Evolutionary conservation across 108 stramenopile species (phyloP).

Genomic region (Stephanodiscus triporus): DNA sequence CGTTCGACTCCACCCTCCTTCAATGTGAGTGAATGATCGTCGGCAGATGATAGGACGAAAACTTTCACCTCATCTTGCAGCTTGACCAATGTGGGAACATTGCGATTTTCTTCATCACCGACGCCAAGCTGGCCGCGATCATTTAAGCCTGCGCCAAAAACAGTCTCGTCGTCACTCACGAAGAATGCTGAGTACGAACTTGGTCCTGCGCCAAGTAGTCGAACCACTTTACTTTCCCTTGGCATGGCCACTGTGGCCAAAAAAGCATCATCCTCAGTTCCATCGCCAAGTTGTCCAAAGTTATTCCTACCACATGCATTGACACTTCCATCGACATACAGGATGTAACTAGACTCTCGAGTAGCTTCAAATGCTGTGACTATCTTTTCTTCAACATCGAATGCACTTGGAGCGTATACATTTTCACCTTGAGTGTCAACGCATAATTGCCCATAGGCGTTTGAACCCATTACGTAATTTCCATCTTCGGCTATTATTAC

Average conservation of each 20-base stretch:
- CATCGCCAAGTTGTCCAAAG: slow-evolving; percentile 49
- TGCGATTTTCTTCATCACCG: slow-evolving; percentile 30
- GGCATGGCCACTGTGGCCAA: slow-evolving; percentile 23
- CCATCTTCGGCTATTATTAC: slow-evolving; percentile 22
- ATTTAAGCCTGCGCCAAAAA: slow-evolving; percentile 40
- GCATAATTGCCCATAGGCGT: slow-evolving; percentile 52
- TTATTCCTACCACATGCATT: slow-evolving; percentile 43
- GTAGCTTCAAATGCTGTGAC: slow-evolving; percentile 19
- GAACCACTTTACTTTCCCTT: not conserved
- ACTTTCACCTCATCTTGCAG: slow-evolving; percentile 24
- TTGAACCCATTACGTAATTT: slow-evolving; percentile 38
- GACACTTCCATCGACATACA: slow-evolving; percentile 39
- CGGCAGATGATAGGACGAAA: slow-evolving; percentile 23
- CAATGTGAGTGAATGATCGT: slow-evolving; percentile 42
- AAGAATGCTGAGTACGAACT: slow-evolving; percentile 46
- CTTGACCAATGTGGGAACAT: slow-evolving; percentile 28
- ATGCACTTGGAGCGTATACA: slow-evolving; percentile 6
- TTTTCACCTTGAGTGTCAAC: slow-evolving; percentile 38
- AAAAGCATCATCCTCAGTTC: slow-evolving; percentile 27
- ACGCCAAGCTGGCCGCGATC: slow-evolving; percentile 44
- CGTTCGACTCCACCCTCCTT: slow-evolving; percentile 9
- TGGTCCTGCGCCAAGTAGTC: slow-evolving; percentile 34
- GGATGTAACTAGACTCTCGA: slow-evolving; percentile 40
- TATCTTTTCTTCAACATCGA: not conserved
- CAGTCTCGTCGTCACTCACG: slow-evolving; percentile 2